Evolutionary conservation across 1,284 basidiomycete species (phyloP), one percentile per base, ranked within the genome.

Genomic region (Ustilago loliicola): DNA sequence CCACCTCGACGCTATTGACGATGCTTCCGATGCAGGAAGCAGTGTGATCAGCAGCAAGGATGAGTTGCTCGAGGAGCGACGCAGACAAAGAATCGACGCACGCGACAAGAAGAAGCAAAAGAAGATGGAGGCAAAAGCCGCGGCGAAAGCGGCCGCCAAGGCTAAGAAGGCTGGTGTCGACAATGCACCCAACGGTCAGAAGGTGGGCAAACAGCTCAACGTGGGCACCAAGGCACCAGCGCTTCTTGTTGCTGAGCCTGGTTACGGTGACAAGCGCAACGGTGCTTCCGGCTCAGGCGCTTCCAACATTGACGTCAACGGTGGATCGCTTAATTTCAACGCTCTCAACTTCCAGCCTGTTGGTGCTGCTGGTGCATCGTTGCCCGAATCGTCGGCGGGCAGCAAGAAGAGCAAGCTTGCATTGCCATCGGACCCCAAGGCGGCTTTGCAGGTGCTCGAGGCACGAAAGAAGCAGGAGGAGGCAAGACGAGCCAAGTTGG

Each of bases 381-480:
- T 77, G 21, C 48, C 62, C 11, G 72, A 66, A 5, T n/a, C 62
- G 0, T 62, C 61, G 11, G 57, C 61, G 3, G 47, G 59, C 23
- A 66, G 64, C 52, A 81, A 80, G 57, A 84, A 83, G 72, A 82
- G 59, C 61, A 79, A 73, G 51, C 77, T 82, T 5, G 75, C 82
- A 1, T 56, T 85, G 40, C 83, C 83, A 1, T 81, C 75, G 15
- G 82, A 85, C 57, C 83, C 84, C 36, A 85, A 85, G 57, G 71
- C 80, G 2, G 84, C 84, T 40, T 72, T 85, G 19, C 81, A 83
- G 47, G 72, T 82, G 19, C 62, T 85, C 7, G 83, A 85, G 58
- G 74, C 76, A 5, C 76, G 82, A 19, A 85, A 85, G 69, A 79
- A 66, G 34, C 72, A 72, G 19, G 77, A 80, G 29, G 70, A 82